Percentiles rank a stretch among this genome's conserved stretches.
phyloP scores from a whole-genome alignment of 768 basidiomycete genomes.

The button mushroom (Agaricus bisporus) region DNA sequence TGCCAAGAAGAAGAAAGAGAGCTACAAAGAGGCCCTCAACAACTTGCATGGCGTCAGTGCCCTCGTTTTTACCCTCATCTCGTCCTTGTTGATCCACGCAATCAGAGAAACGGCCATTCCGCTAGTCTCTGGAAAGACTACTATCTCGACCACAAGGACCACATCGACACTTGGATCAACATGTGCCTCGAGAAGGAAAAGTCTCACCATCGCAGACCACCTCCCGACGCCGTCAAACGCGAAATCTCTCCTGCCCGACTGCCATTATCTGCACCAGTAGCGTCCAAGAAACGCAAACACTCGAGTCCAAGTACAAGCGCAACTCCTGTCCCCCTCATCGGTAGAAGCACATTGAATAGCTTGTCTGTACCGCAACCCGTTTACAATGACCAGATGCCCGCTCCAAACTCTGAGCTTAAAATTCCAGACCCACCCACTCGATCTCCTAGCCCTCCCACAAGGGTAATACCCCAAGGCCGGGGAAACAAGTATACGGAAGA shows the following conservation, averaged over 20 bases:
- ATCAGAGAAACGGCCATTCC: constrained; percentile 42
- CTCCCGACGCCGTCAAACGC: constrained; percentile 12
- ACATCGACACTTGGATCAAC: constrained; percentile 44
- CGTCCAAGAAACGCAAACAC: constrained; percentile 6
- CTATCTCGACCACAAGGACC: constrained; percentile 63
- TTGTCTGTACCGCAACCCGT: constrained; percentile 47
- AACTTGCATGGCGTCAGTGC: constrained; percentile 54
- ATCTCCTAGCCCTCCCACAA: constrained; percentile 61
- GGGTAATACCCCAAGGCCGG: constrained; percentile 37
- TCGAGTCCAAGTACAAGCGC: background rate
- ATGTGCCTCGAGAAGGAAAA: constrained; percentile 27
- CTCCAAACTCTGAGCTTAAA: constrained; percentile 55
- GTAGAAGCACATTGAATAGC: constrained; percentile 54
- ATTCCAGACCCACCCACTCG: constrained; percentile 61
- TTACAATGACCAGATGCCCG: constrained; percentile 42
- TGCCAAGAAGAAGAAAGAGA: constrained; percentile 33
- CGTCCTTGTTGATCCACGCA: constrained; percentile 13
- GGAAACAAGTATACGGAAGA: constrained; percentile 63
- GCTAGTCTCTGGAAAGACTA: constrained; percentile 77
- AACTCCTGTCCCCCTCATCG: constrained; percentile 15
- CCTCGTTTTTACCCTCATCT: constrained; percentile 4
- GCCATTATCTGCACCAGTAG: constrained; percentile 3
- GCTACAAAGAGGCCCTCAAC: constrained; percentile 65
- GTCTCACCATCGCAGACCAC: constrained; percentile 2
- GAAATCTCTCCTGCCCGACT: constrained; percentile 13